A percentile compares a stretch with the other conserved stretches of the same genome.
phyloP scores from a whole-genome alignment of 768 basidiomycete species.

The Lentinula detonsa region DNA sequence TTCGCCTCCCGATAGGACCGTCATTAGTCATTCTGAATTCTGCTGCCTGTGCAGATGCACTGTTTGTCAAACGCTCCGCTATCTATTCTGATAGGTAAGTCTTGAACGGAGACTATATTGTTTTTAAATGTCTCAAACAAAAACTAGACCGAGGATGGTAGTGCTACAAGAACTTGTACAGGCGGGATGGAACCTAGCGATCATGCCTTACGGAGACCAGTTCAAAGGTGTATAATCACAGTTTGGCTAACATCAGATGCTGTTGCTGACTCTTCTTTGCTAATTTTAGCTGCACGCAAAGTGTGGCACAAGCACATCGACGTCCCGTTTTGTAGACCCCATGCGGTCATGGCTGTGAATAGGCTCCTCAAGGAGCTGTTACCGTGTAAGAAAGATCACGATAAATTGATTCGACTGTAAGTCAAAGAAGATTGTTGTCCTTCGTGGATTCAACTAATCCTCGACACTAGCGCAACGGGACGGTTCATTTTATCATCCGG shows the following conservation, averaged over 20 bases:
- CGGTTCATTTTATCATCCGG: conserved; percentile 3
- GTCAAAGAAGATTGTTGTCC: background rate
- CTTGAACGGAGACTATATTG: background rate
- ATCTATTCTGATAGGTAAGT: conserved; percentile 13
- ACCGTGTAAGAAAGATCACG: background rate
- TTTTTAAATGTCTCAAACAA: background rate
- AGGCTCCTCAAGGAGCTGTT: background rate
- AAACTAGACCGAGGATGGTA: background rate
- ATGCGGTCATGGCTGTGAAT: background rate
- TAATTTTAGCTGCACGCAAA: background rate
- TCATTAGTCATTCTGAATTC: conserved; percentile 13
- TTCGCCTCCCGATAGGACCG: conserved; percentile 9
- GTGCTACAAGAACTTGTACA: conserved; percentile 2
- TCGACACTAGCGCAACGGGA: background rate
- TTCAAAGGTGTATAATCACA: background rate
- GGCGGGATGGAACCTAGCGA: conserved; percentile 2
- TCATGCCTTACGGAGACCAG: conserved; percentile 4
- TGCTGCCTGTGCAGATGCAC: conserved; percentile 8
- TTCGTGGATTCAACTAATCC: no score
- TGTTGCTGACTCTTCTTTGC: background rate
- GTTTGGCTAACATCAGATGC: background rate
- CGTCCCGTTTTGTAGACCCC: conserved; percentile 1
- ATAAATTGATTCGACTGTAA: conserved; percentile 3
- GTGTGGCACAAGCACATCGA: conserved; percentile 5
- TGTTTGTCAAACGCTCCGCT: conserved; percentile 12